Percentiles rank a stretch among this genome's conserved stretches.
phyloP scores from a whole-genome alignment of 1,284 basidiomycete genomes.

The Leccinum olivaceoglutinosum region DNA sequence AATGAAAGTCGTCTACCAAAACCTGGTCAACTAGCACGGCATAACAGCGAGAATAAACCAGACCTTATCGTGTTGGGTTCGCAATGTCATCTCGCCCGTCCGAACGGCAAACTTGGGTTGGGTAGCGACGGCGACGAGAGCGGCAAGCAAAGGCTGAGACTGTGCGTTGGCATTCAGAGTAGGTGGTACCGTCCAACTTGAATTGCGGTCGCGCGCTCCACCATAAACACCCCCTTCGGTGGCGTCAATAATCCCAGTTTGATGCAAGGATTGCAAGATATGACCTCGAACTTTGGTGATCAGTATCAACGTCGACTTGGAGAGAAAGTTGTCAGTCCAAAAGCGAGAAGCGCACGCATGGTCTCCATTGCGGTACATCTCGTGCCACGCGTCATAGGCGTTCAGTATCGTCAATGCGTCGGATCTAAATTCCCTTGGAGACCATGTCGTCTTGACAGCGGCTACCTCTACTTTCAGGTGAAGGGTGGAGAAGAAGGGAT shows the following conservation, averaged over 20 bases:
- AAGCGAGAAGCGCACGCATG: conserved; percentile 71
- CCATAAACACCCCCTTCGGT: conserved; percentile 55
- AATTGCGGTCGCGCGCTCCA: conserved; percentile 24
- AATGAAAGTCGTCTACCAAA: conserved; percentile 59
- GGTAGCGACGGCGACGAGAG: conserved; percentile 80
- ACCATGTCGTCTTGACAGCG: conserved; percentile 78
- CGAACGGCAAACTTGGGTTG: conserved; percentile 94
- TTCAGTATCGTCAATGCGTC: conserved; percentile 79
- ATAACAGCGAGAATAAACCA: conserved; percentile 20
- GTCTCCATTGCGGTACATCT: conserved; percentile 60
- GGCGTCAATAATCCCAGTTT: conserved; percentile 78
- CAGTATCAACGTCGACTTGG: conserved; percentile 76
- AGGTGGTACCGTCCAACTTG: conserved; percentile 61
- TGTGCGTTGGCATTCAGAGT: conserved; percentile 74
- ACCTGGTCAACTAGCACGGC: conserved; percentile 11
- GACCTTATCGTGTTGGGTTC: conserved; percentile 87
- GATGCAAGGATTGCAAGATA: conserved; percentile 73
- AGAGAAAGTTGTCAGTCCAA: conserved; percentile 84
- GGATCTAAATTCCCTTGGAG: conserved; percentile 75
- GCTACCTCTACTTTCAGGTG: conserved; percentile 61
- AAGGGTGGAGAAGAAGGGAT: conserved; percentile 86
- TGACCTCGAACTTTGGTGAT: conserved; percentile 86
- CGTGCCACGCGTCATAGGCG: conserved; percentile 83
- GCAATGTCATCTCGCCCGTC: conserved; percentile 65
- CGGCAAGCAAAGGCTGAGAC: conserved; percentile 78